phyloP scores from a whole-genome alignment of 2,329 filamentous ascomycete genomes.

The Alternaria panax region DNA sequence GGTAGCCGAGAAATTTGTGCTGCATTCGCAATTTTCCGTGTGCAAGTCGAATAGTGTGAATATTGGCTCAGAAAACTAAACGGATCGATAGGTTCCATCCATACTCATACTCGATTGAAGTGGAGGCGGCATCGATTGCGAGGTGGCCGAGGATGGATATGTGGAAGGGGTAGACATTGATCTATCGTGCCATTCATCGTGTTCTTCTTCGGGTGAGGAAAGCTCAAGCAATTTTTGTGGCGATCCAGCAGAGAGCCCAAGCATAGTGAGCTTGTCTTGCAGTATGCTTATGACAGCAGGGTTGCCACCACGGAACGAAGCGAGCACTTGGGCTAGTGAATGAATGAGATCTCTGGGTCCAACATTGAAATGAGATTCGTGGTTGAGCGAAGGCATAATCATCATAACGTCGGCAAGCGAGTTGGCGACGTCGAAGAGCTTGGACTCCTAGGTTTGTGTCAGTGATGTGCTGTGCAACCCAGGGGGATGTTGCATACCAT shows the following conservation, averaged over 20 bases:
- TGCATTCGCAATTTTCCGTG: neutral
- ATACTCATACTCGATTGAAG: conserved; percentile 28
- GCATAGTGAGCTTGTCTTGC: conserved; percentile 39
- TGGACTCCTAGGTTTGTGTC: conserved; percentile 36
- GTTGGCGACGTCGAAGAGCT: conserved; percentile 47
- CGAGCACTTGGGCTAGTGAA: conserved; percentile 40
- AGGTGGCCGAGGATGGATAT: conserved; percentile 14
- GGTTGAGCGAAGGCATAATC: conserved; percentile 44
- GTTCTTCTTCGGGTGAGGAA: conserved; percentile 43
- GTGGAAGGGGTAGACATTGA: conserved; percentile 29
- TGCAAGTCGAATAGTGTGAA: neutral
- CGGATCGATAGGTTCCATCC: conserved; percentile 11
- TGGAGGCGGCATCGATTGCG: conserved; percentile 18
- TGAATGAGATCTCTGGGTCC: conserved; percentile 47
- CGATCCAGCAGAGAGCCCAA: conserved; percentile 38
- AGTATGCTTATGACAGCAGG: conserved; percentile 45
- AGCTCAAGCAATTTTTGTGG: conserved; percentile 42
- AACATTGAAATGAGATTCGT: conserved; percentile 39
- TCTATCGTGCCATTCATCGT: conserved; percentile 34
- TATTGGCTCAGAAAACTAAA: neutral
- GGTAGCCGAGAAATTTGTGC: neutral
- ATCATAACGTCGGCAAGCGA: conserved; percentile 50
- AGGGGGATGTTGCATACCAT: conserved; percentile 35
- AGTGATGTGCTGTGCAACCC: neutral
- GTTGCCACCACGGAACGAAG: conserved; percentile 44